Conservation (phyloP, 2,329 filamentous ascomycete species). For the Claviceps pazoutovae region DNA sequence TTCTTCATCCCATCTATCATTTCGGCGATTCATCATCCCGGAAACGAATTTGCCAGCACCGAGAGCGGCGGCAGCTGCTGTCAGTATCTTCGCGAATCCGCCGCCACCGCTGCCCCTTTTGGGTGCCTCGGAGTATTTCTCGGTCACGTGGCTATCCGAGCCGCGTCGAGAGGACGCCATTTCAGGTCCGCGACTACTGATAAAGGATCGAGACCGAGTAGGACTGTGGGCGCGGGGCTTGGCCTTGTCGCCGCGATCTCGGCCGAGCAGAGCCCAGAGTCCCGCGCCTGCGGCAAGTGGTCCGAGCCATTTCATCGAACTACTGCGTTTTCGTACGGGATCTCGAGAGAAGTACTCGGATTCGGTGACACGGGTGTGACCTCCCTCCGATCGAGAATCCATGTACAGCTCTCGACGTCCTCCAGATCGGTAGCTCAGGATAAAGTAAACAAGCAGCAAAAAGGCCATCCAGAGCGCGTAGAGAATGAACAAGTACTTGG, state of each 20-base stretch:
- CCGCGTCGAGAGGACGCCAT: constrained; percentile 37
- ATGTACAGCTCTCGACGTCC: constrained; percentile 40
- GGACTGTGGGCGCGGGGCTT: constrained; percentile 27
- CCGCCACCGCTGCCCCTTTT: constrained; percentile 29
- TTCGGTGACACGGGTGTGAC: constrained; percentile 24
- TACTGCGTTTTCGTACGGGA: constrained; percentile 18
- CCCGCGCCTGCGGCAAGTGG: constrained; percentile 40
- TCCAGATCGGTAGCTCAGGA: constrained; percentile 58
- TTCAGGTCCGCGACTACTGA: constrained; percentile 29
- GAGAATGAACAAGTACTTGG: constrained; percentile 69
- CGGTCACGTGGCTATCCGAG: constrained; percentile 47
- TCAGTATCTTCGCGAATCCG: constrained; percentile 46
- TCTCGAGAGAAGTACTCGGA: constrained; percentile 26
- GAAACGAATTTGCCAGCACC: constrained; percentile 50
- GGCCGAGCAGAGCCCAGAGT: constrained; percentile 30
- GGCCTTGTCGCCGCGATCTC: constrained; percentile 30
- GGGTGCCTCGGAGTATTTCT: constrained; percentile 46
- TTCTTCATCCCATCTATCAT: constrained; percentile 39
- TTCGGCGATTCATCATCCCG: constrained; percentile 40
- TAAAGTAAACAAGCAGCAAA: constrained; percentile 62
- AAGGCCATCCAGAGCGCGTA: constrained; percentile 67
- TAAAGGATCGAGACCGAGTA: constrained; percentile 23
- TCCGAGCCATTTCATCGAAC: constrained; percentile 32
- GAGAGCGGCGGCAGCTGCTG: constrained; percentile 45
- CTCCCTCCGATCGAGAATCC: constrained; percentile 39